A percentile compares a stretch with the other conserved stretches of the same genome.
Conservation (phyloP, 805 yeast species). For the Monosporozyma servazzii region DNA sequence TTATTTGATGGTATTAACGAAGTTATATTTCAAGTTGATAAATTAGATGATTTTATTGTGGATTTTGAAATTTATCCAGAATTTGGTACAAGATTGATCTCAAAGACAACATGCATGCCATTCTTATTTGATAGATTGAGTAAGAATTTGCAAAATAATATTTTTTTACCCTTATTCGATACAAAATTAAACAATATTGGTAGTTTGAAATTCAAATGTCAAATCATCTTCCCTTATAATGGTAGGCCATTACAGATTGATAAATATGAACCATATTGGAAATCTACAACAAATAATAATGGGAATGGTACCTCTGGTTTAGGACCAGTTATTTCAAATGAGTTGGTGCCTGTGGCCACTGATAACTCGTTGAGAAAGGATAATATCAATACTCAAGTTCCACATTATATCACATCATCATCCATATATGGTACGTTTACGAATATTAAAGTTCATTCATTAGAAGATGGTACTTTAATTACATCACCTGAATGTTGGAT, state of each 20-base stretch:
- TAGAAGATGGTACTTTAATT: conserved; percentile 79
- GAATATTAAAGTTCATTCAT: conserved; percentile 56
- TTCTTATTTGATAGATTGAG: conserved; percentile 38
- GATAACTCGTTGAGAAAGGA: neutral
- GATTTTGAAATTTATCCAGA: conserved; percentile 90
- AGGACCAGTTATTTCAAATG: neutral
- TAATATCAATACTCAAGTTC: neutral
- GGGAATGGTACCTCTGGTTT: conserved; percentile 2
- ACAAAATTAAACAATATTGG: conserved; percentile 76
- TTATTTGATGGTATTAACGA: conserved; percentile 5
- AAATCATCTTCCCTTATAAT: conserved; percentile 79
- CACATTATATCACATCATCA: conserved; percentile 71
- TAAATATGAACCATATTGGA: conserved; percentile 87
- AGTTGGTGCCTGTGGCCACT: neutral
- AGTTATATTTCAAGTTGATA: conserved; percentile 76
- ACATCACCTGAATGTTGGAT: conserved; percentile 63
- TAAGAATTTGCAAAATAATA: conserved; percentile 31
- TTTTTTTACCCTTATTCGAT: conserved; percentile 69
- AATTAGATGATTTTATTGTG: conserved; percentile 62
- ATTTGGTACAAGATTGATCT: conserved; percentile 86
- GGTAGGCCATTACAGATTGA: conserved; percentile 81
- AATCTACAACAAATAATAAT: conserved; percentile 58
- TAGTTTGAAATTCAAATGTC: conserved; percentile 63
- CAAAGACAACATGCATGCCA: conserved; percentile 70
- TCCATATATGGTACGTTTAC: conserved; percentile 77